Evolutionary conservation across 2,329 filamentous ascomycete genomes (phyloP), one percentile per base, ranked within the genome.

Genomic region (Diaporthe citri): DNA sequence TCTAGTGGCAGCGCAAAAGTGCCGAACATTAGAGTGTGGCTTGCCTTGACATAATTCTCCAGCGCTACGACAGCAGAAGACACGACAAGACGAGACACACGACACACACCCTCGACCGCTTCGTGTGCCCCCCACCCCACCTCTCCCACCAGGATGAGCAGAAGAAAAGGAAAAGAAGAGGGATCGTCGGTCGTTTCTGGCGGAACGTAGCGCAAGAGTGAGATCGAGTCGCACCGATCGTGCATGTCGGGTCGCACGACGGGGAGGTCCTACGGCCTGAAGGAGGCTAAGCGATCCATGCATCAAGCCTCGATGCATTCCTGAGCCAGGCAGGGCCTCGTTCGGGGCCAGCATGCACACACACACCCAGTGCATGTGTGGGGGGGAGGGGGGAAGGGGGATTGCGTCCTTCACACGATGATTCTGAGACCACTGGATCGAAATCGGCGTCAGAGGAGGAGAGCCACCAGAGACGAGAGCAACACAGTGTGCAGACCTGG

Each of bases 171-270:
- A 10, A 55, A n/a, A 15, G 25, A 28, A 8, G 25, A 52, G 17
- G 31, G 20, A 62, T 62, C 36, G 36, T 52, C 39, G 48, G 36
- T n/a, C 15, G 25, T 25, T n/a, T 48, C 28, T 48, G 64, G 71
- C 62, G 55, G 52, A 48, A 70, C 52, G 67, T 74, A 55, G 59
- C 43, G 46, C 72, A 74, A 77, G 75, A 78, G 77, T 75, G 62
- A 79, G 78, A 79, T 79, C 78, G 73, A 52, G 78, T 78, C 28
- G 57, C 67, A 79, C 78, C 71, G 74, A 79, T 79, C 78, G 78
- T 69, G 74, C 75, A 77, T 73, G 28, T 55, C 66, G 36, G 22
- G 73, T 74, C 34, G 64, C 73, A 74, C 73, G 31, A 55, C 55
- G 64, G 66, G 52, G 48, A 69, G 51, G 56, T 74, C 52, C 43